Percentiles rank a stretch among this genome's conserved stretches.
Conservation (phyloP, 2,329 filamentous ascomycete genomes). For the Atkinsonella hypoxylon region DNA sequence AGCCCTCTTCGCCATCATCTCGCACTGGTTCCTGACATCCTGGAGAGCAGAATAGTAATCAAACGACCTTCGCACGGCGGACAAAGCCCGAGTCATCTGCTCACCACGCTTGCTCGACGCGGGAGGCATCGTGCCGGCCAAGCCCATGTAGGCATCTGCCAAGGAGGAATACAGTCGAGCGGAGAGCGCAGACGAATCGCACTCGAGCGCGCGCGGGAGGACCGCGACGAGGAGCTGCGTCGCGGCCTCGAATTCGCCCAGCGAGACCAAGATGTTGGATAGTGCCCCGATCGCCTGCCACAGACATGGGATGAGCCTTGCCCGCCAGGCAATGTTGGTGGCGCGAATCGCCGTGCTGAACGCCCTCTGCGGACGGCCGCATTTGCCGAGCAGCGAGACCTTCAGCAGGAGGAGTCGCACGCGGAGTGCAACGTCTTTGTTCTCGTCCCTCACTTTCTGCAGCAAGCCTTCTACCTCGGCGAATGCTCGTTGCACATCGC, state of each 20-base stretch:
- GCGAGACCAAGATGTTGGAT: constrained; percentile 53
- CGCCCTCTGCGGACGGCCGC: constrained; percentile 58
- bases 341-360: constrained; percentile 70
- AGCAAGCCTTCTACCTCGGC: constrained; percentile 34
- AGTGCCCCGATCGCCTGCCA: constrained; percentile 62
- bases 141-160: constrained; percentile 67
- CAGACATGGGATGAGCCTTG: constrained; percentile 54
- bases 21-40: constrained; percentile 55
- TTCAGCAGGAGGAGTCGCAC: constrained; percentile 64
- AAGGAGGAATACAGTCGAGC: constrained; percentile 59
- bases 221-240: constrained; percentile 52
- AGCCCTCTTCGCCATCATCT: constrained; percentile 73
- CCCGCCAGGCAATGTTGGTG: constrained; percentile 59
- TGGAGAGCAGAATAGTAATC: constrained; percentile 54
- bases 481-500: constrained; percentile 35
- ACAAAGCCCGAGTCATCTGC: constrained; percentile 44
- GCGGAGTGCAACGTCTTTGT: constrained; percentile 48
- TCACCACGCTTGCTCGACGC: constrained; percentile 37
- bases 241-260: constrained; percentile 60
- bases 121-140: constrained; percentile 44
- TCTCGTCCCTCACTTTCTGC: constrained; percentile 28
- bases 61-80: constrained; percentile 51
- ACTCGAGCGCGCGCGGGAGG: constrained; percentile 67
- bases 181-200: constrained; percentile 47
- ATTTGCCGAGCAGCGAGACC: constrained; percentile 54